These are phyloP conservation scores for Cordyceps fumosorosea DNA, from an alignment of 2,329 filamentous ascomycete genomes.

Conservation along the genomic window DNA sequence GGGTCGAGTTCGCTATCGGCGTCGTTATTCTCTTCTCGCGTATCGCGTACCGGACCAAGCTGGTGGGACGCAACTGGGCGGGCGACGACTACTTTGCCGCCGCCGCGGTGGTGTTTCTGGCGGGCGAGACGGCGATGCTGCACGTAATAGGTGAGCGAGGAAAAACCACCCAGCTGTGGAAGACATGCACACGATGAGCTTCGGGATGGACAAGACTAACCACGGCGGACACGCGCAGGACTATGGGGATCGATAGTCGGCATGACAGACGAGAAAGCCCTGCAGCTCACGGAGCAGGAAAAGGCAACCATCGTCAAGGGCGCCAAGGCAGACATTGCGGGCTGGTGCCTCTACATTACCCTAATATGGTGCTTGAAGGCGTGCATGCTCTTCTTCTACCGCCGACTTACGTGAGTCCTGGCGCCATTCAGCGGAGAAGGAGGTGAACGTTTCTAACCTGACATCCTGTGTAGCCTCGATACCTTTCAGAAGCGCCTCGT, in stretches of 20 bases:
- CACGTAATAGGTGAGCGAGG: constrained; percentile 26
- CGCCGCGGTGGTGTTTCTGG: constrained; percentile 31
- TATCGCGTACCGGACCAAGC: constrained; percentile 31
- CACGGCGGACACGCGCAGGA: constrained; percentile 15
- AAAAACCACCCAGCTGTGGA: background rate
- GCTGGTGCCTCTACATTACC: constrained; percentile 31
- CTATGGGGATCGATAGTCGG: constrained; percentile 20
- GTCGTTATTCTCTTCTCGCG: constrained; percentile 30
- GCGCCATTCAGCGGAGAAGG: background rate
- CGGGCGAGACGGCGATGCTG: constrained; percentile 22
- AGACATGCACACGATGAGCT: background rate
- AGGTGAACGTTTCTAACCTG: background rate
- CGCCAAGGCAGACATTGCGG: constrained; percentile 20
- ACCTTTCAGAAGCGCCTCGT: constrained; percentile 19
- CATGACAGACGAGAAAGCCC: constrained; percentile 18
- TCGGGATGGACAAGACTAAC: constrained; percentile 1
- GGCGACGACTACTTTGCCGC: constrained; percentile 38
- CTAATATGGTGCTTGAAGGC: constrained; percentile 34
- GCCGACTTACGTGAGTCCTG: constrained; percentile 29
- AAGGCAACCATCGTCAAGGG: constrained; percentile 17
- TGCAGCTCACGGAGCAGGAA: constrained; percentile 13
- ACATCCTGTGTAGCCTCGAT: constrained; percentile 14
- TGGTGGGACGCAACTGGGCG: constrained; percentile 34
- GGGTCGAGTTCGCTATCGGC: constrained; percentile 37
- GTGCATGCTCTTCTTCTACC: constrained; percentile 33